Base-by-base conservation (phyloP, 257 asterid genomes). In the Petunia secreta region DNA sequence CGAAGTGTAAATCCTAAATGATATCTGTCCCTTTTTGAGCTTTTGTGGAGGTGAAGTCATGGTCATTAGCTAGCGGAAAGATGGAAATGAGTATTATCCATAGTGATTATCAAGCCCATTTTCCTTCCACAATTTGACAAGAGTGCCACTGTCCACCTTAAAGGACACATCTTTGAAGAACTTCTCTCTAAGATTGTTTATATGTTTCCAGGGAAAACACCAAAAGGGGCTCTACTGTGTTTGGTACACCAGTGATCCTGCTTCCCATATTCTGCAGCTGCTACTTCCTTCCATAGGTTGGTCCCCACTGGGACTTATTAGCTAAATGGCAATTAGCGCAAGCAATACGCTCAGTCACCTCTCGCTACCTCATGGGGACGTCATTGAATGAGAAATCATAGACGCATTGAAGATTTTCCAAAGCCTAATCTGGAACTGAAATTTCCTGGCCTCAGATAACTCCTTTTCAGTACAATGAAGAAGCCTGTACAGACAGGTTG, bases 231-330 rank as follows among this genome's bases (percentile, higher is more conserved):
- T 40, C 13, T 66, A 41, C 25, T 40, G 36, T 66, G 25, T 66
- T 40, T 66, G 53, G 53, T 40, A n/a, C 53, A 40, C 5, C 74
- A 40, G 41, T 40, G 14, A 39, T 14, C 74, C 7, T 39, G 41
- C 15, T 13, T 40, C 9, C 46, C 13, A 40, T 66, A 66, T 39
- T 14, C 41, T 11, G 74, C 74, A 40, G 15, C 34, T 8, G 9
- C 53, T 14, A 40, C 53, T 66, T 66, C 74, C 41, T 40, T 66
- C 74, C 74, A 40, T 4, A 66, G 53, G 53, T 13, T 59, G 64
- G 65, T 59, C 65, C 65, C 37, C 10, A 16, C 9, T 16, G 13
- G 8, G 38, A 13, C 65, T 59, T 59, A 58, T 6, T 59, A 59
- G 39, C 39, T 25, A 16, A 25, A 59, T 59, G 38, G 37, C 36